Percentiles rank a stretch among this genome's conserved stretches.
Evolutionary conservation across 768 basidiomycete species (phyloP).

Genomic region (Boletus sp.): DNA sequence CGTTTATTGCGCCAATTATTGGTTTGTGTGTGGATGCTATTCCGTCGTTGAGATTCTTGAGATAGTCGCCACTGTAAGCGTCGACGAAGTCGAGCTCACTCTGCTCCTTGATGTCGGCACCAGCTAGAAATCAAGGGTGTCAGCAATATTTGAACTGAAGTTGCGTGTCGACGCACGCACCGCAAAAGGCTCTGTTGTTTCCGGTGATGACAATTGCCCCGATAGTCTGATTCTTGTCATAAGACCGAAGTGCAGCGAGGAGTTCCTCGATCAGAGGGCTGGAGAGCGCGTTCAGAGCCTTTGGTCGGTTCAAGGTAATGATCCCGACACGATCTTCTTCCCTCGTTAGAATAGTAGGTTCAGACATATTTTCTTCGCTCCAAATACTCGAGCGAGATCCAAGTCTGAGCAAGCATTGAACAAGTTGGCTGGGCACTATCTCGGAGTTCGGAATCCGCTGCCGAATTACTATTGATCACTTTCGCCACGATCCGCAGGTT

Average conservation of each 20-base stretch:
- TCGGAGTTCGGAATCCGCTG: not conserved
- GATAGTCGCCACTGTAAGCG: constrained; percentile 46
- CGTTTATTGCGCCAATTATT: constrained; percentile 91
- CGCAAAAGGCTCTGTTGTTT: constrained; percentile 73
- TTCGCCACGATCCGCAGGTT: no score
- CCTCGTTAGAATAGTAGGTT: constrained; percentile 20
- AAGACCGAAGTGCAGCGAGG: constrained; percentile 65
- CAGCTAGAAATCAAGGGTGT: constrained; percentile 42
- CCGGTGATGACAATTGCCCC: constrained; percentile 93
- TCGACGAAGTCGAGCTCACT: constrained; percentile 69
- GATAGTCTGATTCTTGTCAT: constrained; percentile 66
- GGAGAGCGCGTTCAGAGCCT: constrained; percentile 82
- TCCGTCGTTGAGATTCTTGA: constrained; percentile 42
- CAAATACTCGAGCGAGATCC: not conserved
- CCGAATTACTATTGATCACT: no score
- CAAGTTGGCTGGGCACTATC: not conserved
- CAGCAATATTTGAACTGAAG: not conserved
- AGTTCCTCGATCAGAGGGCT: constrained; percentile 77
- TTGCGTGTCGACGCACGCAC: not conserved
- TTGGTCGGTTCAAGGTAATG: constrained; percentile 84
- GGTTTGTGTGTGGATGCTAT: constrained; percentile 72
- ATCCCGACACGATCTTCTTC: constrained; percentile 36
- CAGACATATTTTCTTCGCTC: constrained; percentile 18
- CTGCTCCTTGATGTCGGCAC: constrained; percentile 99
- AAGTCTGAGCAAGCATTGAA: not conserved